Percentiles rank a stretch among this genome's conserved stretches.
These are phyloP conservation scores for Venturiaceae sp. DNA, from an alignment of 2,329 filamentous ascomycete species.

Conservation along the genomic window DNA sequence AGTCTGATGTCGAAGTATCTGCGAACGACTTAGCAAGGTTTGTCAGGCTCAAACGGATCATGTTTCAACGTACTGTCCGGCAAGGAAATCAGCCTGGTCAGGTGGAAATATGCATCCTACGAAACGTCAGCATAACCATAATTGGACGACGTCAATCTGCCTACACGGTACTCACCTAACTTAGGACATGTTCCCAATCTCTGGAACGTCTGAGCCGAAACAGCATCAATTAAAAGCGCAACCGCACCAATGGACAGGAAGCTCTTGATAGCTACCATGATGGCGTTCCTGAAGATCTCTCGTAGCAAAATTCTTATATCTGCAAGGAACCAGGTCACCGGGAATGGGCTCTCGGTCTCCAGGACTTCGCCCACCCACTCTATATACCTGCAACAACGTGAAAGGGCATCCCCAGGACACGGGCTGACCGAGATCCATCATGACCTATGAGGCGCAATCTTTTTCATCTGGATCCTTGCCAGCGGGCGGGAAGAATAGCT, in stretches of 20 bases:
- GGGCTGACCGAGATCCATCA: neutral
- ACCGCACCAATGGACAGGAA: constrained; percentile 4
- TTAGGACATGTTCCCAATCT: constrained; percentile 46
- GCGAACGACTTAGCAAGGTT: neutral
- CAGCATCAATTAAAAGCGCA: constrained; percentile 2
- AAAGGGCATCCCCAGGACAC: neutral
- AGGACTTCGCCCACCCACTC: neutral
- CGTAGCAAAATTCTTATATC: neutral
- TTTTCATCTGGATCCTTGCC: neutral
- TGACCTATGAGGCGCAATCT: neutral
- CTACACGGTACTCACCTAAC: constrained; percentile 29
- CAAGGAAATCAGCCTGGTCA: constrained; percentile 67
- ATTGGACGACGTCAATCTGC: neutral
- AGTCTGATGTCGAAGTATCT: constrained; percentile 70
- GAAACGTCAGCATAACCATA: constrained; percentile 13
- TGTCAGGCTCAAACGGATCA: neutral
- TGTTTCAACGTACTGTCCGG: constrained; percentile 45
- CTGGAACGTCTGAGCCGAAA: constrained; percentile 43
- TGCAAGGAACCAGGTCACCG: neutral
- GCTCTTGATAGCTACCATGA: constrained; percentile 3
- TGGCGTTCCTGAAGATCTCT: constrained; percentile 1
- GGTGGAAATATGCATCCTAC: constrained; percentile 45
- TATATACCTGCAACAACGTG: neutral
- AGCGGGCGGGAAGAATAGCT: neutral
- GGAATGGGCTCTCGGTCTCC: neutral